Base-by-base conservation (phyloP, 208 protist genomes). In the Crithidia expoeki region DNA sequence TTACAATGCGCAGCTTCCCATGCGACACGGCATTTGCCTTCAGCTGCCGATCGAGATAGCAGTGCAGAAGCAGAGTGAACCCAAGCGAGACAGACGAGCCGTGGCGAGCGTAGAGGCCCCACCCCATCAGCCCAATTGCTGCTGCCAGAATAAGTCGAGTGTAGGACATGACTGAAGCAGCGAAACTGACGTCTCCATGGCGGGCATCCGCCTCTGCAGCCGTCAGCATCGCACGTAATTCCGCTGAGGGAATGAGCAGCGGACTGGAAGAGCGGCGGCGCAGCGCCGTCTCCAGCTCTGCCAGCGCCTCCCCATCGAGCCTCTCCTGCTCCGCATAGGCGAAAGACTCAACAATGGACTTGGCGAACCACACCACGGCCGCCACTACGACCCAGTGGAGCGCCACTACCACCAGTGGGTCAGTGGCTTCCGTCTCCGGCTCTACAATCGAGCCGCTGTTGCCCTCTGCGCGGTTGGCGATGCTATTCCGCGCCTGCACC, bases 321-420 rank as follows among this genome's bases (percentile, higher is more conserved):
- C 78, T 38, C 74, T 88, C 79, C 67, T 93, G 85, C 63, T 93
- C 85, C 34, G 47, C 71, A 56, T 77, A 74, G n/a, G 93, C 93
- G 53, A 94, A 85, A 2, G 90, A 80, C 68, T 95, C 91, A 19
- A 97, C 73, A 34, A 96, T 92, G 6, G 90, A 96, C 73, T 94
- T 92, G 21, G 73, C 80, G 62, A 97, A 97, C 76, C 78, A 97
- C 52, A 63, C 57, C 23, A 97, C 81, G 30, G 89, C 87, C 10
- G 67, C 69, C 30, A 90, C 70, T 2, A 94, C 84, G 14, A 90
- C 23, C 79, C 81, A 84, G 34, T 88, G 74, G 74, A 93, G 75
- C 12, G 75, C 40, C 59, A 57, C 44, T 49, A 86, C 73, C 11
- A 93, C 30, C 9, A 88, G n/a, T 23, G 84, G 87, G 36, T 76